Conservation (phyloP, 2,329 filamentous ascomycete genomes). For the Penicillium psychrosexuale region DNA sequence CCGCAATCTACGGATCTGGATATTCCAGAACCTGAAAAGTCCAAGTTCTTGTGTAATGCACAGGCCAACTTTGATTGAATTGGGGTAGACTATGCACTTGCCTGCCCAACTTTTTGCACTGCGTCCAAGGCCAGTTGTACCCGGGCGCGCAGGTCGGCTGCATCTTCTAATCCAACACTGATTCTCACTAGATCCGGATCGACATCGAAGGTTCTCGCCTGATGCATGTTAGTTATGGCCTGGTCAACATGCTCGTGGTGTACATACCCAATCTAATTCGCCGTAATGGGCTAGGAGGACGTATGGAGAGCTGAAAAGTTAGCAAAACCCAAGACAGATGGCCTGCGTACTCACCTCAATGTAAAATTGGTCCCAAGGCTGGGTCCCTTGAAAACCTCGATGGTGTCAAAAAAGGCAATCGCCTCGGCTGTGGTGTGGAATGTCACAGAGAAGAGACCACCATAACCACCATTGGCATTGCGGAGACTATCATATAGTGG, state of each 20-base stretch:
- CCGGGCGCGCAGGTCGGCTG: conserved; percentile 58
- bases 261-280: conserved; percentile 79
- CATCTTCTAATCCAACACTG: conserved; percentile 85
- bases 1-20: conserved; percentile 14
- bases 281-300: conserved; percentile 86
- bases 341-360: conserved; percentile 52
- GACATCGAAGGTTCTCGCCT: conserved; percentile 74
- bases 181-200: conserved; percentile 77
- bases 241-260: neutral
- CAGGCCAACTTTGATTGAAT: neutral
- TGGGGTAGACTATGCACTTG: conserved; percentile 2
- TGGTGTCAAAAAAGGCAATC: conserved; percentile 75
- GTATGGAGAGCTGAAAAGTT: conserved; percentile 68
- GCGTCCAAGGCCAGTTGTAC: conserved; percentile 70
- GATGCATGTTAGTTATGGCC: conserved; percentile 14
- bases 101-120: conserved; percentile 30
- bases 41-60: neutral
- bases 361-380: conserved; percentile 98
- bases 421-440: conserved; percentile 71
- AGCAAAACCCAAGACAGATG: conserved; percentile 6
- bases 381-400: conserved; percentile 88
- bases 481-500: conserved; percentile 75
- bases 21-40: neutral
- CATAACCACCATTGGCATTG: conserved; percentile 75
- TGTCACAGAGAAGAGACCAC: conserved; percentile 80